Evolutionary conservation across 1,284 basidiomycete species (phyloP), one percentile per base, ranked within the genome.

Genomic region (Rhodotorula sp.): DNA sequence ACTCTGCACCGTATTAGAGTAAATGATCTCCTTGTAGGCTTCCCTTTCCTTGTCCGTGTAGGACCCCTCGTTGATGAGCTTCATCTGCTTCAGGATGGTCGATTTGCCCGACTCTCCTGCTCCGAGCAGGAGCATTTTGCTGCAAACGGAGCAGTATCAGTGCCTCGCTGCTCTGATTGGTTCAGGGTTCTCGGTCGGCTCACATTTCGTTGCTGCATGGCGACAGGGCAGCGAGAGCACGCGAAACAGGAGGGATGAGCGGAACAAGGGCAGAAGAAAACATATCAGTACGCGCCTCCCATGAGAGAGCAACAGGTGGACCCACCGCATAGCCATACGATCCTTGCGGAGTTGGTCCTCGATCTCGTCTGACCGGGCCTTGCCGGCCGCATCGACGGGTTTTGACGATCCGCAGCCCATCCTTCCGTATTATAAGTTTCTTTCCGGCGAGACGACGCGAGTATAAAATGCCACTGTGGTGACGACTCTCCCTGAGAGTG

Each of bases 11-110:
- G 94, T 97, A 82, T 97, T 97, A 60, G 91, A 94, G 79, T 88
- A 97, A 80, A 99, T 96, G 79, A 97, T 97, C 83, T 97, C 95
- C 82, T 93, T 93, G 87, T 96, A 97, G 54, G 90, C 91, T 75
- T 95, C 92, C 62, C 95, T 86, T 83, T 99, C 95, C 76, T 89
- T 87, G 69, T 89, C 87, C 73, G 91, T 92, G 85, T 97, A 98
- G 2, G 93, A 84, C 67, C 81, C 81, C 80, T 84, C 79, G 80
- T 95, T 91, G 70, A 96, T 95, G 80, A 95, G 87, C 80, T 95
- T 93, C 93, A 95, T 95, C 82, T 95, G 93, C 83, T 96, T 95
- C 72, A 96, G 85, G 33, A 96, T 90, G 4, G 93, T 95, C 30
- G 91, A 94, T 60, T 76, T 76, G 58, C 91, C 93, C 68, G 91